These are phyloP conservation scores for Xerocomus nothofagi DNA, from an alignment of 1,284 basidiomycete genomes.

Conservation along the genomic window DNA sequence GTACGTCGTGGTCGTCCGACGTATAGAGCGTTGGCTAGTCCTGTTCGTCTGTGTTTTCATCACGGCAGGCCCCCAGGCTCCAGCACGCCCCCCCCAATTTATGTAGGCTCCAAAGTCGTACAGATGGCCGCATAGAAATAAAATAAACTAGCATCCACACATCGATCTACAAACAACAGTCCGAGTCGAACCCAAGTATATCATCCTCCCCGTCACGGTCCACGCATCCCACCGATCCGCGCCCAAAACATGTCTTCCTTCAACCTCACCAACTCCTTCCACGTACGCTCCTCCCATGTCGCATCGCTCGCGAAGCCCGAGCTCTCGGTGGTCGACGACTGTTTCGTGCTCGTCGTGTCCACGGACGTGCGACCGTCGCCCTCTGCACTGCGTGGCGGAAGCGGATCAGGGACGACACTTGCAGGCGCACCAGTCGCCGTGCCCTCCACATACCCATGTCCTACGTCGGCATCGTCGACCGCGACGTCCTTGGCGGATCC, in stretches of 20 bases:
- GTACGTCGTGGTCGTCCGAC: too few species aligned
- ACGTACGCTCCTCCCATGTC: conserved; percentile 88
- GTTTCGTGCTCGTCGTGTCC: conserved; percentile 23
- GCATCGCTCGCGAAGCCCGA: conserved; percentile 55
- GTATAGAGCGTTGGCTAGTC: too few species aligned
- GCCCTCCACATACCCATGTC: neutral
- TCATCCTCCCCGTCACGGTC: too few species aligned
- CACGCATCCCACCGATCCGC: conserved; percentile 66
- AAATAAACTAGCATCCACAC: neutral
- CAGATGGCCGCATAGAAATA: too few species aligned
- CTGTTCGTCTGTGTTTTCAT: too few species aligned
- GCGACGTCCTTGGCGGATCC: neutral
- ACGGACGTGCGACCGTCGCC: conserved; percentile 14
- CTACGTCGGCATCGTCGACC: neutral
- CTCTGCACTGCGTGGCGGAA: neutral
- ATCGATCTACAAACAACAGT: too few species aligned
- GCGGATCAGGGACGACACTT: neutral
- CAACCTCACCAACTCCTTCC: conserved; percentile 79
- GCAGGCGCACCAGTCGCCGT: neutral
- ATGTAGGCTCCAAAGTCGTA: too few species aligned
- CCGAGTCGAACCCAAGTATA: too few species aligned
- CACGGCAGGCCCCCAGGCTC: too few species aligned
- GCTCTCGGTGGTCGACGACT: conserved; percentile 20
- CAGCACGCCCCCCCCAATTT: too few species aligned
- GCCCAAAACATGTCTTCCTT: conserved; percentile 93